Evolutionary conservation across 2,329 filamentous ascomycete species (phyloP), one percentile per base, ranked within the genome.

Genomic region (Penicillium brasilianum): DNA sequence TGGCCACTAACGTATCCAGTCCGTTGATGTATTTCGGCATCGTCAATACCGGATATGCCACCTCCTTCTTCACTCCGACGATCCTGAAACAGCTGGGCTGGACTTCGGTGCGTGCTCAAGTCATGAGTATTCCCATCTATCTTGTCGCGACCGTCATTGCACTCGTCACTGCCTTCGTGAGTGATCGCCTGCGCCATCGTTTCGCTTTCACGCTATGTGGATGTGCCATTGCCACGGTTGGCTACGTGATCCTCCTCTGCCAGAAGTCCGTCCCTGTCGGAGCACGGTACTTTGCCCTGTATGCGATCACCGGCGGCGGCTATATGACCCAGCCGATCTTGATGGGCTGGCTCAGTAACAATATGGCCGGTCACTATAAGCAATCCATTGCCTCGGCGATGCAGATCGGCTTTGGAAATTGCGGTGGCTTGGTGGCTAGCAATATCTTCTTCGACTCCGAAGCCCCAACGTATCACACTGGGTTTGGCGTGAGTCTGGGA

Each of bases 11-110:
- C 32, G 16, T 9, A 52, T 39, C 18, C 56, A 77, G 76, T 10
- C 65, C 88, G 4, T 79, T 89, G 53, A 85, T 90, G 36, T 87
- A 87, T 68, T 88, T 88, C 80, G 86, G 87, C 9, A 85, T 88
- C 51, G 78, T 81, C 36, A 80, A 77, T 32, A 78, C 80, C n/a
- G 68, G 79, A 11, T 82, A 82, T 66, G 75, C 78, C n/a, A 71
- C 75, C n/a, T 73, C 73, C 11, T 74, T 81, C 59, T 81, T 77
- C 67, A 72, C 78, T 4, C 78, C 77, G 1, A 81, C 78, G 10
- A 81, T 81, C 48, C 71, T 81, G 55, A 71, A 55, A 13, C 81
- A 83, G 41, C 75, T 89, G 1, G 85, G 87, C 3, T 89, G 87
- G 70, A 79, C 80, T 0, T 79, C 81, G 4, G 83, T 83, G 22